Evolutionary conservation across 176 grass and related monocot genomes (phyloP).

Genomic region (Tillandsia fasciculata): DNA sequence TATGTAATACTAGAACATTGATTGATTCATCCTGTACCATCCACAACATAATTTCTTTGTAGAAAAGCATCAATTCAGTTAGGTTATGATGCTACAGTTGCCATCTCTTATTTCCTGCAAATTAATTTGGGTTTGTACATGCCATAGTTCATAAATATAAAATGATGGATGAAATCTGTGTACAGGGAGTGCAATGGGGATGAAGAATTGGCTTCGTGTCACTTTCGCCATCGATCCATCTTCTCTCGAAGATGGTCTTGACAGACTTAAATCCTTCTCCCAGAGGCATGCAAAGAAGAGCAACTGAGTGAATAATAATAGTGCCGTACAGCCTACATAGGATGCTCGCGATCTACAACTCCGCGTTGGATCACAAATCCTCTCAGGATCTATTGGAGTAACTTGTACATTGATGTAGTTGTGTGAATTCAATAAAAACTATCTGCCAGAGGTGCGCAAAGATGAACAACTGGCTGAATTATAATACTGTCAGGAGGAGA

Average conservation of each 20-base stretch:
- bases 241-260: conserved; percentile 46
- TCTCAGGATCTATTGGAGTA: not conserved
- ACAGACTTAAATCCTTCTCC: conserved; percentile 61
- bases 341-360: not conserved
- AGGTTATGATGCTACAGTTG: no score
- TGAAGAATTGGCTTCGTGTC: conserved; percentile 58
- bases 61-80: no score
- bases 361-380: not conserved
- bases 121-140: no score
- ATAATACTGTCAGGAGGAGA: no score
- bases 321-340: not conserved
- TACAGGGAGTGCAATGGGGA: conserved; percentile 43
- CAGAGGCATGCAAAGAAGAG: conserved; percentile 33
- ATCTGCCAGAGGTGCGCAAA: no score
- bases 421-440: not conserved
- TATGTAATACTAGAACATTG: no score
- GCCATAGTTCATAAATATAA: no score
- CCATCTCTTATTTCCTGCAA: not conserved
- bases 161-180: no score
- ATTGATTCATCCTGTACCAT: no score
- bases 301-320: conserved; percentile 2
- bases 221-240: conserved; percentile 42
- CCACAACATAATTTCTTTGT: not conserved
- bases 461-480: no score
- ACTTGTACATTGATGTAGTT: not conserved